phyloP scores from a whole-genome alignment of 2,329 filamentous ascomycete genomes.

The Fusarium camptoceras region DNA sequence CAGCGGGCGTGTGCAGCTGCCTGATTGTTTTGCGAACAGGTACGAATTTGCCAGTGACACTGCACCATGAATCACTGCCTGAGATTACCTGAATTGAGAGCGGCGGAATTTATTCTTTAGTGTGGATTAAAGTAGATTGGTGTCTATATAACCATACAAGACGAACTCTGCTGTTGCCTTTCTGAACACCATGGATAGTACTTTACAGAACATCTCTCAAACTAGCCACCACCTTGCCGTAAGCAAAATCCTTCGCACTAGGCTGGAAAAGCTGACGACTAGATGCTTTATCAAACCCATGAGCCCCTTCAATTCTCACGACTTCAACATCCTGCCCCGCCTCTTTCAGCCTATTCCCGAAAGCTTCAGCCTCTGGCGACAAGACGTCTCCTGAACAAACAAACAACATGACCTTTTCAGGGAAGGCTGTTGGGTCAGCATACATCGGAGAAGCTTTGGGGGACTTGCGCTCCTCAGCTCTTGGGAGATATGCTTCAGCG shows the following conservation, averaged over 20 bases:
- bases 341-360: constrained; percentile 43
- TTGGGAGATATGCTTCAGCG: constrained; percentile 50
- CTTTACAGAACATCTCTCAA: constrained; percentile 1
- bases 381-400: constrained; percentile 53
- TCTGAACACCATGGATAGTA: not conserved
- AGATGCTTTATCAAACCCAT: constrained; percentile 42
- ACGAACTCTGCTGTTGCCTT: not conserved
- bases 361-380: constrained; percentile 50
- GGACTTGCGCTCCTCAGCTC: constrained; percentile 44
- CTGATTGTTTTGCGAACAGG: not conserved
- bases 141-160: too few species aligned
- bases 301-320: constrained; percentile 27
- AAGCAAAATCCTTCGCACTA: constrained; percentile 17
- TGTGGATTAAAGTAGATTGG: not conserved
- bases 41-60: not conserved
- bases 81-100: accelerated
- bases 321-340: constrained; percentile 23
- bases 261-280: constrained; percentile 3
- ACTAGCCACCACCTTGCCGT: constrained; percentile 4
- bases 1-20: too few species aligned
- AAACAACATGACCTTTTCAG: constrained; percentile 44
- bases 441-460: constrained; percentile 52
- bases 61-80: not conserved
- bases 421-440: constrained; percentile 37
- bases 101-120: accelerated